Evolutionary conservation across 768 basidiomycete genomes (phyloP).

Genomic region (Trametes meyenii): DNA sequence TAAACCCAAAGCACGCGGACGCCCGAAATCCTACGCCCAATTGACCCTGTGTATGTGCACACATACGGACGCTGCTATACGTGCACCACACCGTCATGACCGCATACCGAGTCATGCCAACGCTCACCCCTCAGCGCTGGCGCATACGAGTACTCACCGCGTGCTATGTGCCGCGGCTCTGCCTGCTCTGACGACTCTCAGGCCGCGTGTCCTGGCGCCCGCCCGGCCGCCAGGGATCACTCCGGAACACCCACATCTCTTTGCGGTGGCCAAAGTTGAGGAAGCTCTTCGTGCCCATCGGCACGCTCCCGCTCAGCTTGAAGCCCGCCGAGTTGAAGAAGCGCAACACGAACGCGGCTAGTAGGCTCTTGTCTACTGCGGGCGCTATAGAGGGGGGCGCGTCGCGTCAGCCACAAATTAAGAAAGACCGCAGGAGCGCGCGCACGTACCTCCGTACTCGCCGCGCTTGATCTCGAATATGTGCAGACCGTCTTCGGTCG

Average conservation of each 20-base stretch:
- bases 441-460: slow-evolving; percentile 30
- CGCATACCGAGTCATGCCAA: too few relatives aligned
- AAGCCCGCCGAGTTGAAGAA: slow-evolving; percentile 59
- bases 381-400: slow-evolving; percentile 33
- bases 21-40: too few relatives aligned
- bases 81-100: too few relatives aligned
- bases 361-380: slow-evolving; percentile 53
- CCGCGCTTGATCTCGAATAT: slow-evolving; percentile 57
- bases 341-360: slow-evolving; percentile 65
- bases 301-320: slow-evolving; percentile 67
- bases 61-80: too few relatives aligned
- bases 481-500: slow-evolving; percentile 53
- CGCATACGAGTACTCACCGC: too few relatives aligned
- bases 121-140: too few relatives aligned
- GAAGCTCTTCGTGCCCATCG: slow-evolving; percentile 48
- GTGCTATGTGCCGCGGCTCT: neutral
- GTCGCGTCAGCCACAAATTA: too few relatives aligned
- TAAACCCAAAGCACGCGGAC: too few relatives aligned
- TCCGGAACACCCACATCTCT: slow-evolving; percentile 69
- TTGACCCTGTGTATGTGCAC: too few relatives aligned
- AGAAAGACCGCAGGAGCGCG: neutral
- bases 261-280: slow-evolving; percentile 46
- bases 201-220: slow-evolving; percentile 3
- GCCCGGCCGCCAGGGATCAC: slow-evolving; percentile 28
- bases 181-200: slow-evolving; percentile 23